Evolutionary conservation across 1,139 yeast species (phyloP).

Genomic region (Candida sanyaensis): DNA sequence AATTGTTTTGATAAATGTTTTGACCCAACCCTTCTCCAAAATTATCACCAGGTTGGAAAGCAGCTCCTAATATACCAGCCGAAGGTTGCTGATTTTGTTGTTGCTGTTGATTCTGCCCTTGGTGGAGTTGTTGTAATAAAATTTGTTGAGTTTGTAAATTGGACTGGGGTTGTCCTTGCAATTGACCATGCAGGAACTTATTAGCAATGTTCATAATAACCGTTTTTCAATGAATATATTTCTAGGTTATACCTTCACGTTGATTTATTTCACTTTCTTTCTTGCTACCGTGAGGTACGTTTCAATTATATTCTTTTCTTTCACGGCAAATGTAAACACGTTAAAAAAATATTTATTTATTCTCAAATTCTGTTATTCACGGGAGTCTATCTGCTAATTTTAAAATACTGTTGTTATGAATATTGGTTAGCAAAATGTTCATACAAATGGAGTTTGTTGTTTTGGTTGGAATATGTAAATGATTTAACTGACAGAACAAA

Average conservation of each 20-base stretch:
- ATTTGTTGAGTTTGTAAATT: conserved; percentile 34
- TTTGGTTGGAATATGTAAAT: too few relatives aligned
- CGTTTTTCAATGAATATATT: background rate
- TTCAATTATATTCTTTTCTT: background rate
- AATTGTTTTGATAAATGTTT: conserved; percentile 32
- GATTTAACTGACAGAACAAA: conserved; percentile 3
- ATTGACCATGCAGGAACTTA: conserved; percentile 35
- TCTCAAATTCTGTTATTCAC: background rate
- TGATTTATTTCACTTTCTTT: background rate
- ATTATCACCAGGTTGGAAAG: conserved; percentile 25
- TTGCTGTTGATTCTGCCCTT: conserved; percentile 28
- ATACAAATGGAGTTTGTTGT: background rate
- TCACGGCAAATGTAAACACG: too few relatives aligned
- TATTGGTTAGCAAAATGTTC: conserved; percentile 1
- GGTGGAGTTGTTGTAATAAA: conserved; percentile 48
- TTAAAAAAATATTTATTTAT: too few relatives aligned
- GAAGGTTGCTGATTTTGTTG: conserved; percentile 21
- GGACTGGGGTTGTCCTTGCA: conserved; percentile 38
- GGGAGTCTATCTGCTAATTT: background rate
- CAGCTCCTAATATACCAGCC: conserved; percentile 20
- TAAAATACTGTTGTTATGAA: background rate
- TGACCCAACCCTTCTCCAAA: conserved; percentile 34
- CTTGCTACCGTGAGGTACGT: background rate
- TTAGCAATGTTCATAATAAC: conserved; percentile 17
- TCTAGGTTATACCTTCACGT: background rate